Evolutionary conservation across 306 rosid genomes (phyloP).

Genomic region (Inga laurina): DNA sequence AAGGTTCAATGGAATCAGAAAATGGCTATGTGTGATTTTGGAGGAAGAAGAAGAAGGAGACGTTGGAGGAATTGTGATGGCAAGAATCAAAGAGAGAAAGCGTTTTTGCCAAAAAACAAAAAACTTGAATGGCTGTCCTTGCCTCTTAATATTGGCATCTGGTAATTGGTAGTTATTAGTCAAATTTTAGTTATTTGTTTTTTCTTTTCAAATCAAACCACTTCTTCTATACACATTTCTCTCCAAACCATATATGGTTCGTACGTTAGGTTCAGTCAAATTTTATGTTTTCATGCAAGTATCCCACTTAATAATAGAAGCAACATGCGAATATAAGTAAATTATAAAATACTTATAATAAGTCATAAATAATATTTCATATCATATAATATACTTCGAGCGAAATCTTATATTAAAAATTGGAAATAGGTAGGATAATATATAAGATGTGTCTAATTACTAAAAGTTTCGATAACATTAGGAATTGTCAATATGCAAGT

Average conservation of each 20-base stretch:
- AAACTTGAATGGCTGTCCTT: constrained; percentile 38
- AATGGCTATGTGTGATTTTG: background rate
- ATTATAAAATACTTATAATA: background rate
- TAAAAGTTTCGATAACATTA: background rate
- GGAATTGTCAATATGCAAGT: background rate
- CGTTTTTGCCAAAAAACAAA: background rate
- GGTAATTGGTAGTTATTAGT: constrained; percentile 30
- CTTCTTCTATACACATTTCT: background rate
- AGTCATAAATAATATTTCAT: background rate
- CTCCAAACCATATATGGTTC: background rate
- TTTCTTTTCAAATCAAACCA: background rate
- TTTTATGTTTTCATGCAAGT: background rate
- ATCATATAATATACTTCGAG: too few relatives aligned
- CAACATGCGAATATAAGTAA: background rate
- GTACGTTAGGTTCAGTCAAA: background rate
- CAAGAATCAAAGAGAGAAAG: background rate
- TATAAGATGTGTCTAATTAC: background rate
- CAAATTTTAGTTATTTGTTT: background rate
- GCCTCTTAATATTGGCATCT: constrained; percentile 14
- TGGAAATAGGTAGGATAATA: too few relatives aligned
- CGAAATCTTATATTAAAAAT: too few relatives aligned
- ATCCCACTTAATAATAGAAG: background rate
- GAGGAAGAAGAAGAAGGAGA: constrained; percentile 12
- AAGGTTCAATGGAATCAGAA: background rate
- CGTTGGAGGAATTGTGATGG: background rate